These are phyloP conservation scores for Wickerhamomyces mucosus DNA, from an alignment of 805 yeast species.

Conservation along the genomic window DNA sequence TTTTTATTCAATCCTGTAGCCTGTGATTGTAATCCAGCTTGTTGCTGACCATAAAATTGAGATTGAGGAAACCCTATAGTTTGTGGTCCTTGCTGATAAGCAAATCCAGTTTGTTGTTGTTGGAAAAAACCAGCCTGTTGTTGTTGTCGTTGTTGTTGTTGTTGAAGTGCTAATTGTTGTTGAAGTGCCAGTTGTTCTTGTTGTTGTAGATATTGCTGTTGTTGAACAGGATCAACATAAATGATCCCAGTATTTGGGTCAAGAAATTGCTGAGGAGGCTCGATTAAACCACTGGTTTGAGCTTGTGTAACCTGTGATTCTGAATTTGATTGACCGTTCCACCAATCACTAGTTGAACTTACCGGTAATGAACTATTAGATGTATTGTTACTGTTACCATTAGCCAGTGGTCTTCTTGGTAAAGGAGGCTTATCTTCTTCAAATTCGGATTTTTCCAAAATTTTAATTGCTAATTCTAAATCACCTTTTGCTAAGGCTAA, in stretches of 20 bases:
- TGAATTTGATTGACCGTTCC: slow-evolving; percentile 6
- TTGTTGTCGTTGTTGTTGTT: slow-evolving; percentile 3
- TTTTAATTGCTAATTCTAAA: slow-evolving; percentile 46
- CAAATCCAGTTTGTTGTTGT: slow-evolving; percentile 6
- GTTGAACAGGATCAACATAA: slow-evolving; percentile 62
- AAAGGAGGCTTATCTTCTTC: slow-evolving; percentile 39
- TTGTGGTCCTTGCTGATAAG: too few species aligned
- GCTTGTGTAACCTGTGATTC: slow-evolving; percentile 22
- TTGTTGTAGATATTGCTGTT: slow-evolving; percentile 23
- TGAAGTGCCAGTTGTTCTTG: slow-evolving; percentile 13
- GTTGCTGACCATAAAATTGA: too few species aligned
- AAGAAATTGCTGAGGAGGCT: slow-evolving; percentile 56
- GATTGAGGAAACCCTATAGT: too few species aligned
- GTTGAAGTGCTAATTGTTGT: slow-evolving; percentile 8
- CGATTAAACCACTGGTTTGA: slow-evolving; percentile 23
- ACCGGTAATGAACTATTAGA: slow-evolving; percentile 2
- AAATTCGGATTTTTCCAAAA: slow-evolving; percentile 34
- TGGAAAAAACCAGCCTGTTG: slow-evolving; percentile 1
- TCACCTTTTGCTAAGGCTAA: slow-evolving; percentile 50
- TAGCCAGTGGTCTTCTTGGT: slow-evolving; percentile 31
- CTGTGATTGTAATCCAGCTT: slow-evolving; percentile 3
- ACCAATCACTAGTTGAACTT: slow-evolving; percentile 13
- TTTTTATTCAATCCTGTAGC: slow-evolving; percentile 13
- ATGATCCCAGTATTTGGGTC: slow-evolving; percentile 66
- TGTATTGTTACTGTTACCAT: slow-evolving; percentile 7